A percentile compares a stretch with the other conserved stretches of the same genome.
Evolutionary conservation across 371 early-diverging fungal species (phyloP).

Genomic region (Saksenaea oblongispora): DNA sequence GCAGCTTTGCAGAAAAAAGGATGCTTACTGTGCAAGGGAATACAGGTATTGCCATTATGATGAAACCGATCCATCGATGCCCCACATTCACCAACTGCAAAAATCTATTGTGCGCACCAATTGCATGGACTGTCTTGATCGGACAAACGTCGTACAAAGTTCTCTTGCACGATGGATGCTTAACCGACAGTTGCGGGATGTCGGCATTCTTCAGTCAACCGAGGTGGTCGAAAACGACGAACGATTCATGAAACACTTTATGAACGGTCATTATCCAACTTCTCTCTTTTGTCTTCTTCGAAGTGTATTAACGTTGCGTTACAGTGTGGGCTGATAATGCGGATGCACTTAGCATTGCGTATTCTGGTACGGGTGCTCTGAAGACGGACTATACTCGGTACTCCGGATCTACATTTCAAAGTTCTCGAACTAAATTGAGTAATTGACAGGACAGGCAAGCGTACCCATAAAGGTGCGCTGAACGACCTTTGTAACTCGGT

Average conservation of each 20-base stretch:
- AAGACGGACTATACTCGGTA: slow-evolving; percentile 95
- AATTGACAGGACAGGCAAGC: slow-evolving; percentile 69
- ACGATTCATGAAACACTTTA: slow-evolving; percentile 36
- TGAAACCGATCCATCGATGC: slow-evolving; percentile 12
- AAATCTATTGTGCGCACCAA: slow-evolving; percentile 92
- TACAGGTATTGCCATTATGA: slow-evolving; percentile 20
- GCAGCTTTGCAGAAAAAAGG: background rate
- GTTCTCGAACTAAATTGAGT: background rate
- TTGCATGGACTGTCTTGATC: slow-evolving; percentile 99
- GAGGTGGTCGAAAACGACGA: slow-evolving; percentile 62
- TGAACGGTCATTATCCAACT: slow-evolving; percentile 26
- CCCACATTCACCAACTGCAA: slow-evolving; percentile 55
- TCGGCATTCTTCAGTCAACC: slow-evolving; percentile 59
- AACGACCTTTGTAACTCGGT: slow-evolving; percentile 82
- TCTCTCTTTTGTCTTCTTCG: background rate
- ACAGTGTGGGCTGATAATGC: slow-evolving; percentile 98
- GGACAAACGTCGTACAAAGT: slow-evolving; percentile 98
- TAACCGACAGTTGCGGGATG: slow-evolving; percentile 62
- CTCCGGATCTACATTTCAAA: background rate
- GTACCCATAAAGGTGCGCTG: slow-evolving; percentile 80
- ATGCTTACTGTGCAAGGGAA: background rate
- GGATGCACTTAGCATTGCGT: slow-evolving; percentile 91
- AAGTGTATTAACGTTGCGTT: slow-evolving; percentile 2
- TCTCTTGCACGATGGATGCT: slow-evolving; percentile 75
- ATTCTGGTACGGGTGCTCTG: slow-evolving; percentile 97